Base-by-base conservation (phyloP, 176 grass and related monocot genomes). In the Puya raimondii region DNA sequence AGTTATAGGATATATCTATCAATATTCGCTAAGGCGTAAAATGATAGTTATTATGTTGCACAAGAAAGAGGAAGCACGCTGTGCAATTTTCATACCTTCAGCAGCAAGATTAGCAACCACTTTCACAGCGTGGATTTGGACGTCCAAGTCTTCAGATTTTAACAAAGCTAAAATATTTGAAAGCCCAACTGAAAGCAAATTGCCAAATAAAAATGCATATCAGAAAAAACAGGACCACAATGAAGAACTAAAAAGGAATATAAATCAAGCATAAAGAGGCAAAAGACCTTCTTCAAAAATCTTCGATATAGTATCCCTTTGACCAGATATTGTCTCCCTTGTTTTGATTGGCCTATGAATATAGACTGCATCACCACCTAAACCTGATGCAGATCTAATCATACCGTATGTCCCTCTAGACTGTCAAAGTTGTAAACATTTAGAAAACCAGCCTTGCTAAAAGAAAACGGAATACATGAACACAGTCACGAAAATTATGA, bases 281-380 rank as follows among this genome's bases (percentile, higher is more conserved):
- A 76, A 76, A 6, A 16, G 85, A 89, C 89, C 93, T 96, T 84
- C 88, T 83, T 96, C 88, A 76, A 96, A 89, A 77, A 87, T 96
- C 83, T 91, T 96, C 67, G 92, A 85, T 66, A 91, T 87, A 51
- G 76, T 89, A 69, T 80, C 79, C 65, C 75, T 88, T 75, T 91
- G 82, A 73, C 53, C 78, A 84, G 78, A 83, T 67, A 85, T 29
- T 9, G 49, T 75, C 63, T 91, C 93, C 80, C 82, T 87, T 65
- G 78, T 56, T 82, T 90, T 96, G 75, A 67, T 79, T 16, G 81
- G 71, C 72, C 81, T 92, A 70, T 81, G 73, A 22, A 79, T 50
- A 73, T 72, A 82, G 58, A 75, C 15, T 7, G 71, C 48, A 7
- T 42, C 33, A 76, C 48, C 83, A 48, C 74, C 68, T 42, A 84